Evolutionary conservation across 2,329 filamentous ascomycete genomes (phyloP), one percentile per base, ranked within the genome.

Genomic region (Botrytis medusae): DNA sequence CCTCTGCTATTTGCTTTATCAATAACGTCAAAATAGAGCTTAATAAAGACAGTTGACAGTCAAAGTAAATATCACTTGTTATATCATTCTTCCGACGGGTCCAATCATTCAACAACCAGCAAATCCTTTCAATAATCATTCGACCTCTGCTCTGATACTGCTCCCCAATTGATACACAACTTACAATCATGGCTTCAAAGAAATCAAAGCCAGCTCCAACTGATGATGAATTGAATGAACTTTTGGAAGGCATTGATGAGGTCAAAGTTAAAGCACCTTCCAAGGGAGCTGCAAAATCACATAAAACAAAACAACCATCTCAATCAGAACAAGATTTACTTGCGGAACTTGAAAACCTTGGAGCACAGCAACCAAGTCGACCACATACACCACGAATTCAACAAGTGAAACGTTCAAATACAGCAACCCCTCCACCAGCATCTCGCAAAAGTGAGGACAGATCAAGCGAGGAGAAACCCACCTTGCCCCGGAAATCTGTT

Each of bases 331-430:
- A 93, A 78, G 94, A 97, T 81, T 90, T 95, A 73, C 88, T 98
- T 57, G 94, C 94, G 75, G 95, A 98, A 79, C 89, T 98, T 75
- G 93, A 97, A 82, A 91, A 91, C 78, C 77, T 81, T 34, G 93
- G 90, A 79, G 87, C 89, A 71, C 90, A 93, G 81, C 86, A 91
- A 80, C 88, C 93, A 46, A 90, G 90, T 76, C 90, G 95, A 65
- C 93, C 95, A 25, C 91, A 93, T 79, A 98, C 95, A 1, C 96
- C 95, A 57, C 92, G 93, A 77, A 82, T 90, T 80, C 88, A 89
- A 77, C 68, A 77, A 32, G 86, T 87, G 62, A 89, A 87, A 74
- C 86, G 85, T 63, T 83, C 85, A 37, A 84, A 85, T 70, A 84
- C 86, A 32, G 84, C 83, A 61, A 72, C 65, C 42, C 86, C 85